Evolutionary conservation across 148 eudicot genomes (phyloP).

Genomic region (Rhododendron ferrugineum): DNA sequence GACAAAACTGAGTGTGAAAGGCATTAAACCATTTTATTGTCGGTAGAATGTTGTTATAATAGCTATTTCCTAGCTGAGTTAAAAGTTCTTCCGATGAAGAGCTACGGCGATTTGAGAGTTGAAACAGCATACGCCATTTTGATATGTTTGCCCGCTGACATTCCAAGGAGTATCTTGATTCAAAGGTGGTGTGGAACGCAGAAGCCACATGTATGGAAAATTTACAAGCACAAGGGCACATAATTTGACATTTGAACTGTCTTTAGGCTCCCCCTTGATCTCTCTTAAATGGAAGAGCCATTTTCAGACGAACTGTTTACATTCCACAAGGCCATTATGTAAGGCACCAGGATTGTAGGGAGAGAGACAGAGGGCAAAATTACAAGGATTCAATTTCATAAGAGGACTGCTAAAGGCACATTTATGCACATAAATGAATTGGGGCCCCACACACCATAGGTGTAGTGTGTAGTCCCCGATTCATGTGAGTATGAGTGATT

Average conservation of each 20-base stretch:
- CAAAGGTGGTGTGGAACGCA: neutral
- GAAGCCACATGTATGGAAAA: neutral
- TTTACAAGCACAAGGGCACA: neutral
- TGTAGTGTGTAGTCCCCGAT: too few relatives aligned
- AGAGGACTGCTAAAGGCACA: too few relatives aligned
- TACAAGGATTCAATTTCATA: too few relatives aligned
- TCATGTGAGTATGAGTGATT: too few relatives aligned
- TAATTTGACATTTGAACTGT: neutral
- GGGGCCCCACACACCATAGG: too few relatives aligned
- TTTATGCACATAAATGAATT: too few relatives aligned
- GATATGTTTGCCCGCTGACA: neutral
- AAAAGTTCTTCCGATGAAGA: neutral
- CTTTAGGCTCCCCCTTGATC: neutral
- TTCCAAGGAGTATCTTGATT: neutral
- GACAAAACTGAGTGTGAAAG: neutral
- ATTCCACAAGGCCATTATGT: too few relatives aligned
- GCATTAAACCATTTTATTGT: neutral
- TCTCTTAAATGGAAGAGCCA: neutral
- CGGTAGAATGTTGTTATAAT: neutral
- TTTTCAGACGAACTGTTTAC: neutral
- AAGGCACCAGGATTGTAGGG: too few relatives aligned
- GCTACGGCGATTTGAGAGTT: neutral
- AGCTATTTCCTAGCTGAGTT: neutral
- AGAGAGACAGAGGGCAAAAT: too few relatives aligned
- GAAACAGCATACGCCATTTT: neutral